Evolutionary conservation across 2,329 filamentous ascomycete species (phyloP).

Genomic region (Aspergillus sp.): DNA sequence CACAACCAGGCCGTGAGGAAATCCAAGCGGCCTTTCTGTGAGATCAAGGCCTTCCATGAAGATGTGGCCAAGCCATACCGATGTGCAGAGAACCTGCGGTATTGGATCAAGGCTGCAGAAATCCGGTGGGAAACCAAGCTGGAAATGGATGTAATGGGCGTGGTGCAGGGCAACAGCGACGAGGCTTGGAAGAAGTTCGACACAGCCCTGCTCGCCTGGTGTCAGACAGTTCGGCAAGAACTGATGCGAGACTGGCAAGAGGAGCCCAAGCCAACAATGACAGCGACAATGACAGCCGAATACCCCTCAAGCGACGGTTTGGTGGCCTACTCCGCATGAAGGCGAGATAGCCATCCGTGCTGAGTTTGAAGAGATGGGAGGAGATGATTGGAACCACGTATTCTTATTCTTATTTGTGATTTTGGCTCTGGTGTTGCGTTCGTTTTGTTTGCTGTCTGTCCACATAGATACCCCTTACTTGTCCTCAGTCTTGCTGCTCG

Average conservation of each 20-base stretch:
- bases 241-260: constrained; percentile 65
- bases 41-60: constrained; percentile 84
- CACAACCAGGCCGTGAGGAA: constrained; percentile 86
- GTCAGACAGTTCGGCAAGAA: constrained; percentile 74
- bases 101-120: constrained; percentile 94
- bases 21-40: constrained; percentile 80
- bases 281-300: too few relatives aligned
- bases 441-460: constrained; percentile 11
- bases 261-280: neutral
- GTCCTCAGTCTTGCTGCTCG: too few relatives aligned
- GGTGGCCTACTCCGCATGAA: too few relatives aligned
- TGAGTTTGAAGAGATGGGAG: neutral
- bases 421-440: neutral
- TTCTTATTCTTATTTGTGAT: too few relatives aligned
- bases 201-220: constrained; percentile 77
- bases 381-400: constrained; percentile 17
- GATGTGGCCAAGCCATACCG: constrained; percentile 94
- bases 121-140: constrained; percentile 86
- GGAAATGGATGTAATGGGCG: constrained; percentile 76
- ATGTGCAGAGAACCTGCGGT: constrained; percentile 86
- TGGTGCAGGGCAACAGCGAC: constrained; percentile 68
- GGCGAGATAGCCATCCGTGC: too few relatives aligned
- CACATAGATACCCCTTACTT: constrained; percentile 16
- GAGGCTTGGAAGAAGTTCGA: constrained; percentile 78
- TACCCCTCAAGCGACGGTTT: too few relatives aligned